These are phyloP conservation scores for Gossypium davidsonii DNA, from an alignment of 441 rosid genomes.

Conservation along the genomic window DNA sequence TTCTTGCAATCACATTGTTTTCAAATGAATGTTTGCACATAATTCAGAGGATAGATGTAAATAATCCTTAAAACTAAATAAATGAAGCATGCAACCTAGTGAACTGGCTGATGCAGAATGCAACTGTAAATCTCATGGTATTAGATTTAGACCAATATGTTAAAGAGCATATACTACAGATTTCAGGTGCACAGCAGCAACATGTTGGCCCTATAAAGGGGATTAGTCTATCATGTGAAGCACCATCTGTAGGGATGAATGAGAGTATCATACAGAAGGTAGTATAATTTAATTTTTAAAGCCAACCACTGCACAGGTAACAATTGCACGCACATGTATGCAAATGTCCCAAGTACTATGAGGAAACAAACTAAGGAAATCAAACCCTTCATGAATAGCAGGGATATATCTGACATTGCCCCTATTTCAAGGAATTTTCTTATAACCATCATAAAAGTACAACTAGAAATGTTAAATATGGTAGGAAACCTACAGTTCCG, in stretches of 20 bases:
- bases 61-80: neutral
- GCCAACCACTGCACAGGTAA: neutral
- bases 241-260: neutral
- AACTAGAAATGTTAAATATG: neutral
- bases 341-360: neutral
- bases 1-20: neutral
- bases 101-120: neutral
- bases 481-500: constrained; percentile 63
- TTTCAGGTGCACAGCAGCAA: neutral
- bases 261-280: neutral
- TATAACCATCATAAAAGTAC: neutral
- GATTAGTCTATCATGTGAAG: neutral
- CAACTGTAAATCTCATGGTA: neutral
- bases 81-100: neutral
- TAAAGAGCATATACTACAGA: neutral
- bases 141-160: neutral
- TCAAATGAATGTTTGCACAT: neutral
- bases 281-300: neutral
- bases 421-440: constrained; percentile 8
- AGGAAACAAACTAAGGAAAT: constrained; percentile 9
- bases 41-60: neutral
- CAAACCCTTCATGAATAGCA: constrained; percentile 8
- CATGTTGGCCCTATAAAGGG: neutral
- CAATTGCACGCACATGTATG: neutral
- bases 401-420: constrained; percentile 7